These are phyloP conservation scores for Osmanthus fragrans DNA, from an alignment of 257 asterid species.

Conservation along the genomic window DNA sequence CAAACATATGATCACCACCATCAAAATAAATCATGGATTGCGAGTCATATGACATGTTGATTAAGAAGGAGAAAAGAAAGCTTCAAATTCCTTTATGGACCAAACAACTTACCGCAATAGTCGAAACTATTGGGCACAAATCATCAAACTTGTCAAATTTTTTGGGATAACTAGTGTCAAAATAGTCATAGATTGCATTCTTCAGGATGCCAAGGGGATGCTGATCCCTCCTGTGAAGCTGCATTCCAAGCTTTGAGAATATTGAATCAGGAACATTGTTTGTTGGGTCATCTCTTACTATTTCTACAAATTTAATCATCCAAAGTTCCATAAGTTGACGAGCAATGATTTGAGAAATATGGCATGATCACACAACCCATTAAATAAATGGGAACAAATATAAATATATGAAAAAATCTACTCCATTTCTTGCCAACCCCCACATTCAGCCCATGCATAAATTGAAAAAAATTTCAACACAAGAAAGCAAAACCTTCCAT, in stretches of 20 bases:
- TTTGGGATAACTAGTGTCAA: constrained; percentile 69
- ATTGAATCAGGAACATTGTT: constrained; percentile 89
- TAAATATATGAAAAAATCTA: not conserved
- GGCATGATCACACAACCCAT: not conserved
- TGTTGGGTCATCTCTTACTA: constrained; percentile 87
- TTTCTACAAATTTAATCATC: constrained; percentile 51
- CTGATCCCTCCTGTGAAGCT: constrained; percentile 85
- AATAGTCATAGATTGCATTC: constrained; percentile 82
- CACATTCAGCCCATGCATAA: not conserved
- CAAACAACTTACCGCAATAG: constrained; percentile 53
- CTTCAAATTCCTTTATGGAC: not conserved
- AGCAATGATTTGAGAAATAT: not conserved
- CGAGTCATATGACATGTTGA: not conserved
- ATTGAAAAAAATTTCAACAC: not conserved
- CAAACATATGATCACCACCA: constrained; percentile 7
- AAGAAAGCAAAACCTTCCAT: not conserved
- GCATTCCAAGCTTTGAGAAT: constrained; percentile 89
- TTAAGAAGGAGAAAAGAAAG: not conserved
- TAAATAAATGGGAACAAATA: not conserved
- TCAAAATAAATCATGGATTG: constrained; percentile 1
- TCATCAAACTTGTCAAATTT: constrained; percentile 79
- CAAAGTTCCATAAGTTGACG: not conserved
- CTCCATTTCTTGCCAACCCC: not conserved
- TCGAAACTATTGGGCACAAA: constrained; percentile 76
- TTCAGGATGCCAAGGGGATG: constrained; percentile 91